phyloP scores from a whole-genome alignment of 2,329 filamentous ascomycete genomes.

The Colletotrichum brevisporum region DNA sequence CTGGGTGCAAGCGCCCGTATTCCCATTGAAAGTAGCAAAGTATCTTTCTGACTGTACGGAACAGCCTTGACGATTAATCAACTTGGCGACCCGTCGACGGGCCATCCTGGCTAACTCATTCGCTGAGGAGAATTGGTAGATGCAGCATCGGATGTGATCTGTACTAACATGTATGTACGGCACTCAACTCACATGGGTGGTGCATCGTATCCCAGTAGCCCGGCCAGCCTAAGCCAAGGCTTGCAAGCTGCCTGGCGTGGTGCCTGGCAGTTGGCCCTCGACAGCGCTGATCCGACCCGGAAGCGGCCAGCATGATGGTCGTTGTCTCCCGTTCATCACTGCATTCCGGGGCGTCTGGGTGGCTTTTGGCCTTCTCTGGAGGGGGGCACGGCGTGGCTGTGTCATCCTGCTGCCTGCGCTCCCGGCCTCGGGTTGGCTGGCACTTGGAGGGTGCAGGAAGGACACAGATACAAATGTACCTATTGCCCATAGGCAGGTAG shows the following conservation, averaged over 20 bases:
- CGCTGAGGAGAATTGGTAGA: no score
- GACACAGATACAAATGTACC: neutral
- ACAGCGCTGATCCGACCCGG: no score
- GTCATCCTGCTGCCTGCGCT: slow-evolving; percentile 36
- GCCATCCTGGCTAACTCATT: no score
- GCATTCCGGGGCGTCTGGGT: neutral
- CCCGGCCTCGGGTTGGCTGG: neutral
- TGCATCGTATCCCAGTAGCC: no score
- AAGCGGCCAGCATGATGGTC: no score
- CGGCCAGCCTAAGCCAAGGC: neutral
- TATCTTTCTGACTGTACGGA: neutral
- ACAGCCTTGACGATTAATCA: slow-evolving; percentile 3
- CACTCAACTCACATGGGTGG: no score
- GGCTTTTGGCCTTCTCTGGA: slow-evolving; percentile 14
- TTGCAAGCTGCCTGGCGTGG: no score
- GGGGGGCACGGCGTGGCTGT: slow-evolving; percentile 30
- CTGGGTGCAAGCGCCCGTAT: slow-evolving; percentile 14
- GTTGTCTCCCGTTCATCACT: no score
- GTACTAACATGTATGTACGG: no score
- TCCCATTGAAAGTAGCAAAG: neutral
- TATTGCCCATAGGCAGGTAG: no score
- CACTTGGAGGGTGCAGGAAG: neutral
- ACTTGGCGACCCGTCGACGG: neutral
- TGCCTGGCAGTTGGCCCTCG: no score
- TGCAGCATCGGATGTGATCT: no score